Base-by-base conservation (phyloP, 768 basidiomycete genomes). In the Kwoniella heveanensis region DNA sequence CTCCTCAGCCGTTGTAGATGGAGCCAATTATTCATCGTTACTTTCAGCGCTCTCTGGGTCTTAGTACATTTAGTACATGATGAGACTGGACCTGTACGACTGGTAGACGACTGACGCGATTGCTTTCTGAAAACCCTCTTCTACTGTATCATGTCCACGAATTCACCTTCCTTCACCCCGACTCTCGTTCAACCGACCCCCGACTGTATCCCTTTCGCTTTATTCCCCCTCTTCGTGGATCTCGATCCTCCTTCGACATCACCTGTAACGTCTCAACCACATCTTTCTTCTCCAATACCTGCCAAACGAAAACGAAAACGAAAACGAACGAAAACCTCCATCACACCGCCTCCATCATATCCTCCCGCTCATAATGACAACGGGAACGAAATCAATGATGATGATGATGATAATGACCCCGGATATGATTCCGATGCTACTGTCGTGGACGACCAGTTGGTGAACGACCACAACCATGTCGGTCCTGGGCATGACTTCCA, bases 401-500 rank as follows among this genome's bases (percentile, higher is more conserved):
- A 49, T 22, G 48, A 21, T 44, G 47, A 52, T 44, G 17, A 21
- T 24, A 2, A 26, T 44, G 39, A 44, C 19, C 10, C 39, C 4
- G 39, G 19, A 9, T 44, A 44, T 19, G 39, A 44, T 21, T 55
- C 32, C 12, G 32, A 27, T 37, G 32, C 50, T 13, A 25, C 47
- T 54, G 39, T 54, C 17, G 25, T 30, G 21, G 57, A 54, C 48
- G 60, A 62, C 24, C 75, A 77, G 75, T 64, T 77, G 29, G 69
- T 77, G 29, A 72, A 72, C 57, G 72, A 77, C 54, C 50, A 64
- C 54, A 76, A 73, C 46, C 54, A 60, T 25, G 69, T 71, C 26
- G 71, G 75, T 2, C 62, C 67, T 19, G 72, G 70, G 5, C 69
- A 73, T 29, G 70, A 72, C 32, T 39, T 63, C 19, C 26, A 54